Evolutionary conservation across 2,329 filamentous ascomycete species (phyloP), one percentile per base, ranked within the genome.

Genomic region (Exserohilum turcica): DNA sequence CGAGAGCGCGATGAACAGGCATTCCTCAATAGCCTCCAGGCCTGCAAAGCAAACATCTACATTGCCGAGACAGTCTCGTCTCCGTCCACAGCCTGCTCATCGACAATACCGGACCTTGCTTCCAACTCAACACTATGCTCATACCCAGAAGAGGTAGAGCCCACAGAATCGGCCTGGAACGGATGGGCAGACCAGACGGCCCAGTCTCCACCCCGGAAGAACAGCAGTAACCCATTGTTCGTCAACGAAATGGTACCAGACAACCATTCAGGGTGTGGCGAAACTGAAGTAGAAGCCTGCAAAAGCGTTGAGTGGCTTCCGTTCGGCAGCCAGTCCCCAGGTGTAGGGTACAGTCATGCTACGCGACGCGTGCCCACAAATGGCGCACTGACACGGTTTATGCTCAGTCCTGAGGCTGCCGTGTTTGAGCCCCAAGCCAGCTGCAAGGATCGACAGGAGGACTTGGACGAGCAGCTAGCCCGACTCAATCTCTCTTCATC

Each of bases 21-120:
- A 16, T 66, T 70, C 9, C 54, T 74, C 44, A 65, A 65, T 36
- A 73, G 68, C 27, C 47, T 74, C 19, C 63, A 66, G 36, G 65
- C 66, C 5, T 74, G 72, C 42, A 60, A 63, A 32, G 59, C 58
- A 44, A 73, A 72, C 44, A 72, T 74, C 21, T 59, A 62, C 46
- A 53, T 67, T 10, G 48, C 69, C 27, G 63, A 68, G 31, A 52
- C 59, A n/a, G 47, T 42, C 38, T 65, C 39, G 8, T 64, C 50
- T 8, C 38, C 60, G 18, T 46, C 54, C 3, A 48, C 42, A 21
- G 49, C 56, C 6, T 24, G 54, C 2, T 54, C 55, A 6, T 56
- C 56, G 4, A 52, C 52, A 2, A 29, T 56, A 35, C 49, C 50
- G 1, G 63, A 63, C 9, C 57, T 52, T 35, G 45, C 54, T 12